Evolutionary conservation across 192 early-diverging fungal species (phyloP).

Genomic region (Phlyctochytrium planicorne): DNA sequence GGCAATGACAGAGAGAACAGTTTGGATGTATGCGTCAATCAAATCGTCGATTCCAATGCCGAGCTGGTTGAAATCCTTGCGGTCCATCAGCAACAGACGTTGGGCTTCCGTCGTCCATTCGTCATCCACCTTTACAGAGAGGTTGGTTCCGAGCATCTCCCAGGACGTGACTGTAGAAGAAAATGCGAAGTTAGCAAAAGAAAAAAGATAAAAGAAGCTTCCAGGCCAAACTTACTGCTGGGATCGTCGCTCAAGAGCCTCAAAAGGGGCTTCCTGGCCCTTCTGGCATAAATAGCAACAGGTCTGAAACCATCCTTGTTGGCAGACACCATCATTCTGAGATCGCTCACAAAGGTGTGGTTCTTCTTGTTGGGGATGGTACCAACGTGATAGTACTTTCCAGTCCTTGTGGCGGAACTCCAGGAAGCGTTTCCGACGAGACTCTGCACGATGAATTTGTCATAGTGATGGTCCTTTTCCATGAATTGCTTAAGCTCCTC

Average conservation of each 20-base stretch:
- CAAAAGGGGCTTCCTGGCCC: slow-evolving; percentile 70
- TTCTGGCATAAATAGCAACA: slow-evolving; percentile 78
- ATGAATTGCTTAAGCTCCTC: slow-evolving; percentile 76
- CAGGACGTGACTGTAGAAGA: slow-evolving; percentile 62
- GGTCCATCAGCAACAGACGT: slow-evolving; percentile 82
- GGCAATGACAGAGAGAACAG: slow-evolving; percentile 77
- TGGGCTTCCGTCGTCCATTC: slow-evolving; percentile 83
- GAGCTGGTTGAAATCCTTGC: slow-evolving; percentile 87
- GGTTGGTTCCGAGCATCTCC: slow-evolving; percentile 91
- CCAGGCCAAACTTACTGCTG: slow-evolving; percentile 36
- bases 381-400: slow-evolving; percentile 86
- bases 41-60: slow-evolving; percentile 82
- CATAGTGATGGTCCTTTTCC: slow-evolving; percentile 76
- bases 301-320: slow-evolving; percentile 73
- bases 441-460: slow-evolving; percentile 90
- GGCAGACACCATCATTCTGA: slow-evolving; percentile 86
- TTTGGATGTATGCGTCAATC: slow-evolving; percentile 89
- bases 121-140: slow-evolving; percentile 74
- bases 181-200: too few species aligned
- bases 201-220: slow-evolving; percentile 14
- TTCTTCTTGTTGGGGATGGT: slow-evolving; percentile 90
- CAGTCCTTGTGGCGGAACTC: slow-evolving; percentile 68
- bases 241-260: slow-evolving; percentile 55
- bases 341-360: slow-evolving; percentile 79
- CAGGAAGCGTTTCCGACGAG: slow-evolving; percentile 85